Base-by-base conservation (phyloP, 768 basidiomycete species). In the Suillus spraguei region DNA sequence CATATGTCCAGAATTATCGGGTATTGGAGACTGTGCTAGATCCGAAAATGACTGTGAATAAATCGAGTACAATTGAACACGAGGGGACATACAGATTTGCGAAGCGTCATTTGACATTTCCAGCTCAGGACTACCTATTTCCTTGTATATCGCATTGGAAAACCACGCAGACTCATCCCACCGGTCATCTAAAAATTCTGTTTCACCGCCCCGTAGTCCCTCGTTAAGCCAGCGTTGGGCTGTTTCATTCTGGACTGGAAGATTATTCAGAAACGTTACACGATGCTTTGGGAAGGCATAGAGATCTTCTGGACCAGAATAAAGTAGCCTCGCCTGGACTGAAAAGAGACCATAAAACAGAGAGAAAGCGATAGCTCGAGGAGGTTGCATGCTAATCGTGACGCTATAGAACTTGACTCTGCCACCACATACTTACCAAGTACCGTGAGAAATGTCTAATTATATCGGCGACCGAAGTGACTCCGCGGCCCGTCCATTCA, bases 241-340 rank as follows among this genome's bases (percentile, higher is more conserved):
- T 2, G 91, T 92, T 55, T 89, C 79, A 68, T 89, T 88, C 32
- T 82, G 75, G 66, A 95, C 77, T 33, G 93, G 92, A n/a, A 87
- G 83, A 63, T 84, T 83, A 71, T 92, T 91, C 71, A 95, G 84
- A 75, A 92, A 95, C 46, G 87, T 78, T 64, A 95, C 88, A 47
- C 85, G 83, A 72, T 86, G 90, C 73, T 95, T 95, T 66, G 93
- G 94, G 72, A 89, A 93, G 0, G 93, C 88, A 74, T 87, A 84
- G 17, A 87, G 80, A 69, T 95, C 93, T 69, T 94, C 90, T 35
- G 93, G 92, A 53, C 92, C 81, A 10, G 89, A 86, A 71, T 92
- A 87, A 35, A 88, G 73, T n/a, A 86, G 66, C 0, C 71, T 74
- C 0, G 77, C 79, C 47, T 49, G 69, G 62, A 60, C 54, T 6